These are phyloP conservation scores for Meira miltonrushii DNA, from an alignment of 1,284 basidiomycete species.

Conservation along the genomic window DNA sequence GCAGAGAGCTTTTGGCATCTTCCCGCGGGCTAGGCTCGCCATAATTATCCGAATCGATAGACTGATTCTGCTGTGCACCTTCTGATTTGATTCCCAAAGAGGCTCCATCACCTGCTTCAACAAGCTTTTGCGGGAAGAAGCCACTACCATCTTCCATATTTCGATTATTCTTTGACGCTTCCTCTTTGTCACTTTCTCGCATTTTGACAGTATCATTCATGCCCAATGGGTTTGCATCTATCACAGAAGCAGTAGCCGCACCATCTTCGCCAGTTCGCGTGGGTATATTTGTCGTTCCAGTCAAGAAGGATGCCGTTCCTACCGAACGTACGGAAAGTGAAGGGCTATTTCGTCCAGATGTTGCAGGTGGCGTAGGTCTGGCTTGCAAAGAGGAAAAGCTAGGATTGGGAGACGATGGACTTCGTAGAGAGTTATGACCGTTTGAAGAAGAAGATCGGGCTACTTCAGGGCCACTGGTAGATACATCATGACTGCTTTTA, in stretches of 20 bases:
- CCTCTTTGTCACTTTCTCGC: too few relatives aligned
- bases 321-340: neutral
- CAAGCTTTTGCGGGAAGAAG: neutral
- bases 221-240: too few relatives aligned
- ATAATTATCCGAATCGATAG: slow-evolving; percentile 34
- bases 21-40: slow-evolving; percentile 20
- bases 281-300: too few relatives aligned
- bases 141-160: neutral
- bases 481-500: neutral
- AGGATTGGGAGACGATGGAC: slow-evolving; percentile 27
- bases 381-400: slow-evolving; percentile 41
- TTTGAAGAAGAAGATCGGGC: neutral
- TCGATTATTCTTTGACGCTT: too few relatives aligned
- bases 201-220: too few relatives aligned
- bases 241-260: too few relatives aligned
- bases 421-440: neutral
- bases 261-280: too few relatives aligned
- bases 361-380: slow-evolving; percentile 37
- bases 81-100: neutral
- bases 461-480: neutral
- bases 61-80: neutral
- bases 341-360: slow-evolving; percentile 24
- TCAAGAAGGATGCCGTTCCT: too few relatives aligned
- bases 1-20: neutral
- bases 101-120: neutral